Evolutionary conservation across 306 rosid genomes (phyloP).

Genomic region (Sechiopsis laciniata): DNA sequence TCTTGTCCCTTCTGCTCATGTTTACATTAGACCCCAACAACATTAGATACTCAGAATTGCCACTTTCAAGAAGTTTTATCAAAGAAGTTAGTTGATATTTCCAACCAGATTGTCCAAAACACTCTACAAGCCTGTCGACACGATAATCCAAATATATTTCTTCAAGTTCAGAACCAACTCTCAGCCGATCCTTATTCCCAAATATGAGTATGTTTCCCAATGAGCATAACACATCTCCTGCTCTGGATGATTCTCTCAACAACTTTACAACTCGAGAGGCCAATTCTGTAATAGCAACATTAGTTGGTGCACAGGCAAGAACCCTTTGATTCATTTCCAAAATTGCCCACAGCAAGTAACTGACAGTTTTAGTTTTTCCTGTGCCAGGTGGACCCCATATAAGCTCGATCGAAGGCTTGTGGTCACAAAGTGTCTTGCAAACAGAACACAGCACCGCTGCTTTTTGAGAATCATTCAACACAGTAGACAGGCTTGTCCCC

Average conservation of each 20-base stretch:
- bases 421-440: slow-evolving; percentile 31
- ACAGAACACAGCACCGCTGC: slow-evolving; percentile 46
- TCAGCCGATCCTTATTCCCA: slow-evolving; percentile 64
- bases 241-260: slow-evolving; percentile 32
- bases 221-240: slow-evolving; percentile 27
- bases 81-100: slow-evolving; percentile 40
- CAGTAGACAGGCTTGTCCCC: slow-evolving; percentile 26
- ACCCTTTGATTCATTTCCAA: slow-evolving; percentile 43
- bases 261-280: slow-evolving; percentile 48
- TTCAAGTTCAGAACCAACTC: slow-evolving; percentile 43
- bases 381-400: slow-evolving; percentile 95
- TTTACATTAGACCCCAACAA: slow-evolving; percentile 40
- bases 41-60: slow-evolving; percentile 45
- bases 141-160: slow-evolving; percentile 61
- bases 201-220: slow-evolving; percentile 58
- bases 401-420: slow-evolving; percentile 45
- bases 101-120: slow-evolving; percentile 62
- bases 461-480: slow-evolving; percentile 49
- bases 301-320: slow-evolving; percentile 80
- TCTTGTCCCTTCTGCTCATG: slow-evolving; percentile 16
- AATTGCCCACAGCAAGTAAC: slow-evolving; percentile 40
- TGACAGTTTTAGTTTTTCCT: slow-evolving; percentile 64
- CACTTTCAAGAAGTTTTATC: slow-evolving; percentile 52
- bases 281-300: slow-evolving; percentile 62
- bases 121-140: slow-evolving; percentile 37